Evolutionary conservation across 2,329 filamentous ascomycete species (phyloP).

Genomic region (Aureobasidium sp.): DNA sequence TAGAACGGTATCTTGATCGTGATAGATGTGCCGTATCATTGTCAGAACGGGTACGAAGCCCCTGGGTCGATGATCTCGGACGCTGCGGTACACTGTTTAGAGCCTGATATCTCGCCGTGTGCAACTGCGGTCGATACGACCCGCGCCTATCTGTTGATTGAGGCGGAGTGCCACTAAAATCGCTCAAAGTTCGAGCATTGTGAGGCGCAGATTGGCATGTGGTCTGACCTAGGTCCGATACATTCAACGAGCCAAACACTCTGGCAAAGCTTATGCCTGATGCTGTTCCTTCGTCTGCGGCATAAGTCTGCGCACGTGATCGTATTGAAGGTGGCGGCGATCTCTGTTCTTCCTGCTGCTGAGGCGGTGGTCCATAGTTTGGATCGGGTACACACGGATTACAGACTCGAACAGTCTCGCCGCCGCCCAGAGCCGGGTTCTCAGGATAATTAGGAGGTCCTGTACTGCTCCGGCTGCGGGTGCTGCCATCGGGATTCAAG

Average conservation of each 20-base stretch:
- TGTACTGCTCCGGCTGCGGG: constrained; percentile 34
- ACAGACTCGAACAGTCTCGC: constrained; percentile 62
- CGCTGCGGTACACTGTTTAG: constrained; percentile 9
- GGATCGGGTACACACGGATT: constrained; percentile 67
- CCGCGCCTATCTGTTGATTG: constrained; percentile 1
- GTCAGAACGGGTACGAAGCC: constrained; percentile 7
- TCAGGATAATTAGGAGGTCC: constrained; percentile 21
- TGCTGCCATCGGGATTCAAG: constrained; percentile 28
- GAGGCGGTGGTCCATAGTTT: constrained; percentile 17
- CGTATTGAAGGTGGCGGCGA: constrained; percentile 12
- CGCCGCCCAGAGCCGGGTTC: constrained; percentile 53
- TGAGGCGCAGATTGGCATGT: constrained; percentile 9
- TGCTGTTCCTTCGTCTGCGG: neutral
- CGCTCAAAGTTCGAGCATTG: constrained; percentile 1
- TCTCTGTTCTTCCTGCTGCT: constrained; percentile 13
- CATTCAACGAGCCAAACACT: constrained; percentile 2
- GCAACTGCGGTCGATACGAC: constrained; percentile 5
- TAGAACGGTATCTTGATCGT: constrained; percentile 4
- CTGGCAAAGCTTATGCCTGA: constrained; percentile 9
- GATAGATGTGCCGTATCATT: constrained; percentile 1
- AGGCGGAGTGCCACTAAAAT: neutral
- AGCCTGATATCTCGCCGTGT: constrained; percentile 12
- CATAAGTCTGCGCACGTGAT: constrained; percentile 18
- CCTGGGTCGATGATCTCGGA: neutral
- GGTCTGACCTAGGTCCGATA: neutral